Evolutionary conservation across 768 basidiomycete species (phyloP).

Genomic region (Tulasnella calospora): DNA sequence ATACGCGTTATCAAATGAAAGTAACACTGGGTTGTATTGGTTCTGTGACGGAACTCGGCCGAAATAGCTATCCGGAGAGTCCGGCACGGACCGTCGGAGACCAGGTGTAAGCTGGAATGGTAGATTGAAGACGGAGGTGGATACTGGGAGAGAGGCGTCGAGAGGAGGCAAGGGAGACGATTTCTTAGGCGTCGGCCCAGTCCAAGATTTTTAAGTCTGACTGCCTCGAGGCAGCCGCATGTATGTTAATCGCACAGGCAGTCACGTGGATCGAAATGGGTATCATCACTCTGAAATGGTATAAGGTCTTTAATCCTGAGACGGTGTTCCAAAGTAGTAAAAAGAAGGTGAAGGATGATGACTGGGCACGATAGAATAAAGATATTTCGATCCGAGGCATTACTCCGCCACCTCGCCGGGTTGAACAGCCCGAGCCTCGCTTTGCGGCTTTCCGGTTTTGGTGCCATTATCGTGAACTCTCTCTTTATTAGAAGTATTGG

Average conservation of each 20-base stretch:
- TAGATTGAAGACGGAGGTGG: background rate
- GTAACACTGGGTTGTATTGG: background rate
- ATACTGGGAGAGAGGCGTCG: background rate
- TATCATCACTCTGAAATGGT: background rate
- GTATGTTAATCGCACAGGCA: background rate
- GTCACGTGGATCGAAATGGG: background rate
- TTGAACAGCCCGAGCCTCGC: background rate
- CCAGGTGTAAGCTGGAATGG: background rate
- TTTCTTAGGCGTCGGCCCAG: background rate
- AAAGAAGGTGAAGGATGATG: background rate
- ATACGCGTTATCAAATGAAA: background rate
- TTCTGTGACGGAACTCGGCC: background rate
- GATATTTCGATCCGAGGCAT: background rate
- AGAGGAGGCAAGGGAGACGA: background rate
- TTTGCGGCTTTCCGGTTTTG: background rate
- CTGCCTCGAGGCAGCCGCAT: slow-evolving; percentile 4
- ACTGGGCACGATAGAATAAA: background rate
- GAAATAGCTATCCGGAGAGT: background rate
- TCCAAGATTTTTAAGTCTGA: slow-evolving; percentile 5
- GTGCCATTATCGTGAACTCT: background rate
- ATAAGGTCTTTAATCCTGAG: background rate
- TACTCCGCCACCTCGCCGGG: background rate
- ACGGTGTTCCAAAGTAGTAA: background rate
- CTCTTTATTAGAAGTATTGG: background rate
- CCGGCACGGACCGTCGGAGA: background rate